A percentile compares a stretch with the other conserved stretches of the same genome.
Evolutionary conservation across 805 yeast species (phyloP).

Genomic region (Nakazawaea laoshanensis): DNA sequence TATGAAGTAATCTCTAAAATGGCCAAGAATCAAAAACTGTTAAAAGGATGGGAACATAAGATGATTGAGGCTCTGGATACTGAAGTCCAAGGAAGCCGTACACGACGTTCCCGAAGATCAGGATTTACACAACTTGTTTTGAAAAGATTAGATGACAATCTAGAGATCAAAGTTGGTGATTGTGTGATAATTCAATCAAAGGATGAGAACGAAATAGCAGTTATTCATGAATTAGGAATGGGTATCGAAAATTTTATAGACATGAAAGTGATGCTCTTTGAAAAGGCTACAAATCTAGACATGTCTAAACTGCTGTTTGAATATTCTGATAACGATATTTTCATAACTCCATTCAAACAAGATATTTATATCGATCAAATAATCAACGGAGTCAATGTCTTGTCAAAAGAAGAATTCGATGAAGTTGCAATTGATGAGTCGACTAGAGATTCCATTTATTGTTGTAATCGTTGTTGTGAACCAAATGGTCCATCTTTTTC

Average conservation of each 20-base stretch:
- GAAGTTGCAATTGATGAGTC: slow-evolving; percentile 28
- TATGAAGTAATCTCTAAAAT: too few species aligned
- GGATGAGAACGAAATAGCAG: slow-evolving; percentile 29
- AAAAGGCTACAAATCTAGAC: slow-evolving; percentile 32
- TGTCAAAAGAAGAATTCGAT: slow-evolving; percentile 26
- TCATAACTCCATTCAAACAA: slow-evolving; percentile 42
- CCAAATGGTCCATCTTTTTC: slow-evolving; percentile 25
- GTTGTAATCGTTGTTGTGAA: slow-evolving; percentile 36
- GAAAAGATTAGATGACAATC: slow-evolving; percentile 34
- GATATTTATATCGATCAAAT: slow-evolving; percentile 35
- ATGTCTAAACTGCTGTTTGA: slow-evolving; percentile 18
- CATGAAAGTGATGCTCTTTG: slow-evolving; percentile 38
- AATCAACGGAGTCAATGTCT: slow-evolving; percentile 33
- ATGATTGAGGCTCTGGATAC: slow-evolving; percentile 12
- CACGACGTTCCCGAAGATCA: slow-evolving; percentile 15
- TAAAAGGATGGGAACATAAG: slow-evolving; percentile 29
- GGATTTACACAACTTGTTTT: slow-evolving; percentile 18
- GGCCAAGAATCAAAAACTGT: slow-evolving; percentile 17
- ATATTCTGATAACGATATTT: slow-evolving; percentile 35
- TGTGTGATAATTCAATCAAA: slow-evolving; percentile 33
- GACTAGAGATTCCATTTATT: slow-evolving; percentile 21
- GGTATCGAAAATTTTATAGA: slow-evolving; percentile 43
- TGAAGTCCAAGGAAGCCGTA: slow-evolving; percentile 15
- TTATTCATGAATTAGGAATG: slow-evolving; percentile 42
- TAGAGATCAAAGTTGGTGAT: slow-evolving; percentile 46